Evolutionary conservation across 2,329 filamentous ascomycete genomes (phyloP), one percentile per base, ranked within the genome.

Genomic region (Verticillium tricorpus): DNA sequence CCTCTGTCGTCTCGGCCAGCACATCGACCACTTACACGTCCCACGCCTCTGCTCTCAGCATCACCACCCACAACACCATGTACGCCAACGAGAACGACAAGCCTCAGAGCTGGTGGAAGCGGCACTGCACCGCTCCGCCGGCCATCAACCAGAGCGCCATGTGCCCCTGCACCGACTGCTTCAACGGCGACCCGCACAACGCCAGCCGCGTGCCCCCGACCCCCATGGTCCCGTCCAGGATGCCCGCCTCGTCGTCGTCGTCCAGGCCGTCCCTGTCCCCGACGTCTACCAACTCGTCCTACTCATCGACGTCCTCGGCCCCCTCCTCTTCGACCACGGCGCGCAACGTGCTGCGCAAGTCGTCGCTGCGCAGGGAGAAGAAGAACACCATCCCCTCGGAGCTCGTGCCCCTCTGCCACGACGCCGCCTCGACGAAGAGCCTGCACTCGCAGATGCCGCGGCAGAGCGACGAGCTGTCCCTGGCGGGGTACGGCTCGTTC

Each of bases 41-140:
- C 17, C 6, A 34, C n/a, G 6, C 55, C 31, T 22, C 31, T 19
- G 7, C 34, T 22, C 17, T 7, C n/a, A 9, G 12, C 56, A 32
- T 14, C 31, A 8, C 15, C 31, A 35, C 31, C 1, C 55, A 56
- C 56, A 40, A 19, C 40, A 57, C 12, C 31, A 66, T 66, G 64
- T 40, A 52, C 45, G 45, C 62, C 14, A 45, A 28, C 59, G 22
- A 63, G 15, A 35, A 58, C 45, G 63, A 66, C 54, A 66, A 66
- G 61, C 68, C 65, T 56, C 72, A 71, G 58, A 71, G 68, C 65
- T 78, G 76, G 76, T 77, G 77, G 63, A 72, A 74, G 57, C 75
- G 75, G 64, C 76, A 78, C 71, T 77, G 74, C 64, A 68, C 74
- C 57, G 74, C 76, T 60, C 73, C 73, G 19, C 76, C 76, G 2